A percentile compares a stretch with the other conserved stretches of the same genome.
Conservation (phyloP, 352 stramenopile species). For the Phytophthora crassamura region DNA sequence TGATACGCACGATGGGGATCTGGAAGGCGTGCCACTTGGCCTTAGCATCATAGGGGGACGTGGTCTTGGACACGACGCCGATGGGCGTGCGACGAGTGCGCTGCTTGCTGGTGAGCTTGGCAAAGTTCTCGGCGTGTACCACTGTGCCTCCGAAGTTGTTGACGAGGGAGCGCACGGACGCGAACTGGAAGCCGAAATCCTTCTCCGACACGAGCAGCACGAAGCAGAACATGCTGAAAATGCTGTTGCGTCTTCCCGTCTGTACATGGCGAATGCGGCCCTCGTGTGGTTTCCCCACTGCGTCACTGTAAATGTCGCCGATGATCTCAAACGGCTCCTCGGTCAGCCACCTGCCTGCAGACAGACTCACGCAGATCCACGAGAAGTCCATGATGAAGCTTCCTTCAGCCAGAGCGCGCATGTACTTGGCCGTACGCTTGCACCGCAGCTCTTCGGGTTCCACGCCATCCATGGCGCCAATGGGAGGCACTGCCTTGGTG, state of each 20-base stretch:
- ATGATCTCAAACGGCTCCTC: conserved; percentile 80
- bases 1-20: conserved; percentile 87
- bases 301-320: conserved; percentile 83
- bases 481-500: conserved; percentile 58
- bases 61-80: conserved; percentile 80
- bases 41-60: conserved; percentile 58
- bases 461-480: conserved; percentile 13
- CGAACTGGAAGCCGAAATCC: conserved; percentile 81
- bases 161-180: conserved; percentile 63
- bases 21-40: conserved; percentile 67
- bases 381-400: conserved; percentile 78
- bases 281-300: conserved; percentile 73
- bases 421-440: conserved; percentile 88
- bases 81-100: conserved; percentile 51
- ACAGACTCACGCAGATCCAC: conserved; percentile 76
- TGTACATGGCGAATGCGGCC: conserved; percentile 53
- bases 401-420: conserved; percentile 80
- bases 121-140: conserved; percentile 37
- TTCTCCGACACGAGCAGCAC: conserved; percentile 70
- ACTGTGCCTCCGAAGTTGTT: conserved; percentile 75
- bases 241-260: conserved; percentile 69
- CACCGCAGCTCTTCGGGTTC: conserved; percentile 50
- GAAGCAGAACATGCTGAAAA: conserved; percentile 82
- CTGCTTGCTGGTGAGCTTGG: conserved; percentile 28
- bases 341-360: conserved; percentile 65